Conservation (phyloP, 805 yeast species). For the Candida sakaeoensis region DNA sequence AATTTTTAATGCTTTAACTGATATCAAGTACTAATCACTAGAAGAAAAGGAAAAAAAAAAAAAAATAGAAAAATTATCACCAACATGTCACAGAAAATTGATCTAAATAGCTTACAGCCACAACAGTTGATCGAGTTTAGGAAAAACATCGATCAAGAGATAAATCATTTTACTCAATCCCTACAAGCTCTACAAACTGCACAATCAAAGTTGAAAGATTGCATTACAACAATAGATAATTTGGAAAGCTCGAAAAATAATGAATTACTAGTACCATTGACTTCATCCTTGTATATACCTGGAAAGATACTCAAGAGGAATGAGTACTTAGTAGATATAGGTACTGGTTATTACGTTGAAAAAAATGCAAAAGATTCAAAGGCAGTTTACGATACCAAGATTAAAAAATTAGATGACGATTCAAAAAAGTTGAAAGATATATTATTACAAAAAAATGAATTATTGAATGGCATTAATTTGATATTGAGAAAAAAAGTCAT, state of each 20-base stretch:
- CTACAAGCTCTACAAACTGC: conserved; percentile 82
- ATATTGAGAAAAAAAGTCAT: conserved; percentile 51
- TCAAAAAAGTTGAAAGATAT: conserved; percentile 69
- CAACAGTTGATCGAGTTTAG: conserved; percentile 85
- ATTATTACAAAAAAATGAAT: conserved; percentile 67
- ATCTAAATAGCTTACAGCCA: conserved; percentile 67
- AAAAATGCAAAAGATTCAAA: conserved; percentile 66
- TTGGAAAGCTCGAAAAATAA: conserved; percentile 41
- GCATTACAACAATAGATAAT: conserved; percentile 63
- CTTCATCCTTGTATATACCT: conserved; percentile 85
- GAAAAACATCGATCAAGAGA: conserved; percentile 76
- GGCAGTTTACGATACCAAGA: conserved; percentile 68
- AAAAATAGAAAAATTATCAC: conserved; percentile 3
- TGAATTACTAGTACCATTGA: conserved; percentile 77
- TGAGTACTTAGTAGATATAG: conserved; percentile 85
- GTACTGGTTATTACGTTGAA: conserved; percentile 93
- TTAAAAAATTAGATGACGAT: conserved; percentile 69
- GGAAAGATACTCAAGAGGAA: conserved; percentile 66
- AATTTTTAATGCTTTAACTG: too few species aligned
- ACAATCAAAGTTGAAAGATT: conserved; percentile 74
- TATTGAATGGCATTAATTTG: conserved; percentile 58
- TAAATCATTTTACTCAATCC: conserved; percentile 82
- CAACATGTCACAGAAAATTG: conserved; percentile 34
- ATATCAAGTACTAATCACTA: background rate
- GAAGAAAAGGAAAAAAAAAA: too few species aligned